Conservation (phyloP, 352 stramenopile genomes). For the Phytophthora fragariaefolia region DNA sequence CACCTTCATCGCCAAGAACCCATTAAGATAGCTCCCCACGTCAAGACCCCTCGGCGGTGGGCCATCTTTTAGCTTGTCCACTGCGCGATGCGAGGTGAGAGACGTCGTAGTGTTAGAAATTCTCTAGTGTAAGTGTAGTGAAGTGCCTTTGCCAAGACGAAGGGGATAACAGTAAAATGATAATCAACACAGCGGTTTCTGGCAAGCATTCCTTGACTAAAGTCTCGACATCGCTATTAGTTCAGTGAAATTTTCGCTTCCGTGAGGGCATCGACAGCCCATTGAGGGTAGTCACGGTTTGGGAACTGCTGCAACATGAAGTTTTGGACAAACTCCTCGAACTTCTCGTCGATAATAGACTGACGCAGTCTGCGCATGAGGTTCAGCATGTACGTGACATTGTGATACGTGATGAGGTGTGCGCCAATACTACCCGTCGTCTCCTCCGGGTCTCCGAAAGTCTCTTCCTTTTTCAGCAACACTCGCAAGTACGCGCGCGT, state of each 20-base stretch:
- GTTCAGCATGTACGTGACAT: constrained; percentile 86
- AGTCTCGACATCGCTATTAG: constrained; percentile 18
- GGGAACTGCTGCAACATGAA: constrained; percentile 86
- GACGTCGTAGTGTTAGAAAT: constrained; percentile 33
- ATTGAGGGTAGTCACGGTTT: constrained; percentile 56
- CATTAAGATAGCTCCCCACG: constrained; percentile 22
- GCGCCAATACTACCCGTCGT: constrained; percentile 56
- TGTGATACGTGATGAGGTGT: constrained; percentile 83
- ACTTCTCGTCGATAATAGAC: constrained; percentile 75
- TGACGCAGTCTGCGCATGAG: constrained; percentile 79
- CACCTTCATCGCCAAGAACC: constrained; percentile 39
- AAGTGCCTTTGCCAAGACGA: constrained; percentile 22
- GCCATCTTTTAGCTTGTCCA: neutral
- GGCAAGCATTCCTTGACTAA: too few species aligned
- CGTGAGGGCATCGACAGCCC: constrained; percentile 71
- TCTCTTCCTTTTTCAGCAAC: constrained; percentile 78
- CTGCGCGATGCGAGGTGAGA: constrained; percentile 17
- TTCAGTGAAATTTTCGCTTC: constrained; percentile 61
- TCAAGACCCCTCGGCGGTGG: constrained; percentile 17
- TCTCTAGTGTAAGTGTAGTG: constrained; percentile 36
- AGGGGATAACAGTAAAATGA: constrained; percentile 35
- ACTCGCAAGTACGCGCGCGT: constrained; percentile 72
- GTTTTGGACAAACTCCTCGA: constrained; percentile 73
- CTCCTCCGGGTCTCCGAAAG: constrained; percentile 31
- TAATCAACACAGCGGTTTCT: constrained; percentile 25